Evolutionary conservation across 768 basidiomycete genomes (phyloP).

Genomic region (Phylloporus rhodoxanthus): DNA sequence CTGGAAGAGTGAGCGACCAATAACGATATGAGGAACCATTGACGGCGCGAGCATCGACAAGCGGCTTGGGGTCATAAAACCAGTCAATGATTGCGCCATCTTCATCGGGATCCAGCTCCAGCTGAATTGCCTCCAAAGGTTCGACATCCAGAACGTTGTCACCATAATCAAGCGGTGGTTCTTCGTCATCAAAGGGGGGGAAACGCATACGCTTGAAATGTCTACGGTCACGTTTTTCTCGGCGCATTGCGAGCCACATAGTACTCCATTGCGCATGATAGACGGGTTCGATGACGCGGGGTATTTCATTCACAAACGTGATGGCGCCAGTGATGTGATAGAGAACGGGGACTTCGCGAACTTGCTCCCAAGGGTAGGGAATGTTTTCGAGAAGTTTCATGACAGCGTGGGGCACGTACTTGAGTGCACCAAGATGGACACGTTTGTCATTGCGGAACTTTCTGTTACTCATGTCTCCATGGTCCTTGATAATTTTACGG

Average conservation of each 20-base stretch:
- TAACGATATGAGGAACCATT: slow-evolving; percentile 92
- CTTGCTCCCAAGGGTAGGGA: slow-evolving; percentile 98
- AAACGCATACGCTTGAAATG: slow-evolving; percentile 99
- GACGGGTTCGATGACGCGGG: slow-evolving; percentile 92
- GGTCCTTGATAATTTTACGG: slow-evolving; percentile 99
- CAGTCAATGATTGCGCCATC: slow-evolving; percentile 90
- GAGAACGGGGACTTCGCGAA: slow-evolving; percentile 95
- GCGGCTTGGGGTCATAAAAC: slow-evolving; percentile 97
- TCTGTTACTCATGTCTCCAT: slow-evolving; percentile 98
- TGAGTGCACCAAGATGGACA: slow-evolving; percentile 95
- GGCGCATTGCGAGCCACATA: slow-evolving; percentile 99
- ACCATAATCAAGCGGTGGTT: slow-evolving; percentile 97
- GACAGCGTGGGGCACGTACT: slow-evolving; percentile 98
- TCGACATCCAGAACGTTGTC: slow-evolving; percentile 99
- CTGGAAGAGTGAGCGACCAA: slow-evolving; percentile 88
- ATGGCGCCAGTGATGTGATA: slow-evolving; percentile 99
- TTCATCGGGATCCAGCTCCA: slow-evolving; percentile 90
- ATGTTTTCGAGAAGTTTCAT: slow-evolving; percentile 99
- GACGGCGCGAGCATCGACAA: slow-evolving; percentile 82
- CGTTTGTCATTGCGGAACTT: slow-evolving; percentile 99
- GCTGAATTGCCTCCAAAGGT: slow-evolving; percentile 94
- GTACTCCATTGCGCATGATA: slow-evolving; percentile 99
- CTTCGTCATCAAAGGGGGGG: slow-evolving; percentile 98
- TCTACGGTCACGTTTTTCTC: slow-evolving; percentile 96
- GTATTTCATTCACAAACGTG: slow-evolving; percentile 98